phyloP scores from a whole-genome alignment of 768 basidiomycete genomes.

The Porphyrellus cyaneotinctus region DNA sequence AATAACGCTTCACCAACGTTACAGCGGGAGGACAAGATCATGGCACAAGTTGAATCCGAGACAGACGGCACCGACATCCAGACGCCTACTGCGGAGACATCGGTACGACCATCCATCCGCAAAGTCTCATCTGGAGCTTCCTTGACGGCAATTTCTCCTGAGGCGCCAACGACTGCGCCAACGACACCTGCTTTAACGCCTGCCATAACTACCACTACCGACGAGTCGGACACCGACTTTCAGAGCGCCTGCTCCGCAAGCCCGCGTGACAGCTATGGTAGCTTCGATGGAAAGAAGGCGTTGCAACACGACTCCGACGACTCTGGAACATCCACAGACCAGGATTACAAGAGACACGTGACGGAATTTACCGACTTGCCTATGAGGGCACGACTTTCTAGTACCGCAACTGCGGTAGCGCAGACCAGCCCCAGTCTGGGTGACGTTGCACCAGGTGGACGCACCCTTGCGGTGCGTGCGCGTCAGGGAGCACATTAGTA shows the following conservation, averaged over 20 bases:
- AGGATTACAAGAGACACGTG: slow-evolving; percentile 29
- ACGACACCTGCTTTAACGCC: slow-evolving; percentile 36
- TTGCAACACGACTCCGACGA: slow-evolving; percentile 27
- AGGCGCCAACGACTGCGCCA: slow-evolving; percentile 23
- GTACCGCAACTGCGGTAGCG: slow-evolving; percentile 47
- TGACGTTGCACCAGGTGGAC: slow-evolving; percentile 31
- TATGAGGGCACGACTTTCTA: slow-evolving; percentile 54
- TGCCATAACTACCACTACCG: slow-evolving; percentile 42
- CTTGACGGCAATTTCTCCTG: slow-evolving; percentile 24
- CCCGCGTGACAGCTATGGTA: slow-evolving; percentile 63
- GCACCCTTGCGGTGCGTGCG: slow-evolving; percentile 19
- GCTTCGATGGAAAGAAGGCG: slow-evolving; percentile 33
- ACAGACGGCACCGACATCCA: slow-evolving; percentile 18
- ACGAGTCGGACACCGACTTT: slow-evolving; percentile 82
- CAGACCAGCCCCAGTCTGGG: slow-evolving; percentile 38
- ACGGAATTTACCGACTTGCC: slow-evolving; percentile 35
- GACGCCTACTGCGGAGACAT: slow-evolving; percentile 32
- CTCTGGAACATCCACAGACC: slow-evolving; percentile 29
- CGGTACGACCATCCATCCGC: slow-evolving; percentile 22
- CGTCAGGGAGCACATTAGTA: slow-evolving; percentile 18
- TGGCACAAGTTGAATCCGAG: slow-evolving; percentile 40
- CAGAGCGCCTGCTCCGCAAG: slow-evolving; percentile 82
- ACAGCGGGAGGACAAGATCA: slow-evolving; percentile 33
- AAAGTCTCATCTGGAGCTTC: slow-evolving; percentile 34
- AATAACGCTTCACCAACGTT: slow-evolving; percentile 26